phyloP scores from a whole-genome alignment of 371 early-diverging fungal genomes.

The Basidiobolus meristosporus region DNA sequence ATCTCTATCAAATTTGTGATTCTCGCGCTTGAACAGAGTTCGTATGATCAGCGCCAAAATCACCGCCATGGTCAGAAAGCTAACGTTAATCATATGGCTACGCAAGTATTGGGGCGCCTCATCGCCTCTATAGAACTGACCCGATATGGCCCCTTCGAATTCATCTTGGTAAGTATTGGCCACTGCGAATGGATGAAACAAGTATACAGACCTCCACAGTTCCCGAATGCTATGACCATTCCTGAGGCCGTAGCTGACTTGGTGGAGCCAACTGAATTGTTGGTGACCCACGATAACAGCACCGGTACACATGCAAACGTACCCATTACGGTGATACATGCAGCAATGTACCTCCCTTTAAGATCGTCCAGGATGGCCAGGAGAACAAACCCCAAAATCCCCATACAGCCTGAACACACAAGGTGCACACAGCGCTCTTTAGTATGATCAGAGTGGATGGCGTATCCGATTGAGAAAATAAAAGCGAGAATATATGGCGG shows the following conservation, averaged over 20 bases:
- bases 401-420: neutral
- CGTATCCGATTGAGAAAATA: neutral
- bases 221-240: slow-evolving; percentile 35
- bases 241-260: slow-evolving; percentile 39
- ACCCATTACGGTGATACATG: slow-evolving; percentile 25
- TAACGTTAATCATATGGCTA: neutral
- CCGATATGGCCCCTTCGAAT: slow-evolving; percentile 4
- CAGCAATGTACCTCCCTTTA: slow-evolving; percentile 16
- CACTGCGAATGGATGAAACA: no score
- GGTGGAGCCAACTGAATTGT: slow-evolving; percentile 37
- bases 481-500: neutral
- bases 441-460: neutral
- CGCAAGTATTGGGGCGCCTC: neutral
- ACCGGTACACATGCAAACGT: slow-evolving; percentile 31
- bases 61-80: no score
- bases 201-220: slow-evolving; percentile 40
- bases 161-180: no score
- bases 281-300: slow-evolving; percentile 37
- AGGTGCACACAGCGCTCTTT: neutral
- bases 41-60: no score
- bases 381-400: neutral
- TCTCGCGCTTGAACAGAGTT: no score
- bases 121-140: neutral
- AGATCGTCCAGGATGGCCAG: neutral
- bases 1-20: no score